phyloP scores from a whole-genome alignment of 2,329 filamentous ascomycete species.

The Fusarium napiforme region DNA sequence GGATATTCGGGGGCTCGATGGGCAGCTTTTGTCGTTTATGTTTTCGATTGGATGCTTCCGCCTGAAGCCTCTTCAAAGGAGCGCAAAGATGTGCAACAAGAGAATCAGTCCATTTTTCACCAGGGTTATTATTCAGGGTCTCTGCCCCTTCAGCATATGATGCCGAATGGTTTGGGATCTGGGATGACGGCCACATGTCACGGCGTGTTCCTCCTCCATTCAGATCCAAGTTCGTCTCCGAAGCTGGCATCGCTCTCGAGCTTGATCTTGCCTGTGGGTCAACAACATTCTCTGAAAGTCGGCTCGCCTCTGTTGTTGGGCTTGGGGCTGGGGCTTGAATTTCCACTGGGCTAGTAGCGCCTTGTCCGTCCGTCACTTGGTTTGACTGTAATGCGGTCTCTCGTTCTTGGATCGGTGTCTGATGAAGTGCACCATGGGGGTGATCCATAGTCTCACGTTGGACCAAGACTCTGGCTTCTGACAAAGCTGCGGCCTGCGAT shows the following conservation, averaged over 20 bases:
- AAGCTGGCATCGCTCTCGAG: accelerated
- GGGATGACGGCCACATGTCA: accelerated
- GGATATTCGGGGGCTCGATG: accelerated
- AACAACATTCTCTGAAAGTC: accelerated
- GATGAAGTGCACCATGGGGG: no score
- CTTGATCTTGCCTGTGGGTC: accelerated
- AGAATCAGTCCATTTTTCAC: accelerated
- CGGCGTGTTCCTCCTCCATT: no score
- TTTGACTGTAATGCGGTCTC: accelerated
- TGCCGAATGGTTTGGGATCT: accelerated
- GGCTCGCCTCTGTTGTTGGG: not conserved
- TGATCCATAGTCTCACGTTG: accelerated
- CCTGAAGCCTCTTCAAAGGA: accelerated
- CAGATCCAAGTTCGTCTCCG: not conserved
- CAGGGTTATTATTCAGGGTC: not conserved
- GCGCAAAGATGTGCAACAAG: accelerated
- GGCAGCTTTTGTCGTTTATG: not conserved
- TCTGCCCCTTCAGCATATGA: accelerated
- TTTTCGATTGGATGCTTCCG: accelerated
- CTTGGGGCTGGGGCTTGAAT: accelerated
- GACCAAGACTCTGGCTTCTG: accelerated
- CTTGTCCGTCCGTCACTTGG: accelerated
- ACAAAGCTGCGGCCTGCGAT: not conserved
- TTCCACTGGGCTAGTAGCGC: accelerated
- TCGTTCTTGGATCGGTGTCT: accelerated